A percentile compares a stretch with the other conserved stretches of the same genome.
phyloP scores from a whole-genome alignment of 129 eudicot species.

The Glebionis coronaria region DNA sequence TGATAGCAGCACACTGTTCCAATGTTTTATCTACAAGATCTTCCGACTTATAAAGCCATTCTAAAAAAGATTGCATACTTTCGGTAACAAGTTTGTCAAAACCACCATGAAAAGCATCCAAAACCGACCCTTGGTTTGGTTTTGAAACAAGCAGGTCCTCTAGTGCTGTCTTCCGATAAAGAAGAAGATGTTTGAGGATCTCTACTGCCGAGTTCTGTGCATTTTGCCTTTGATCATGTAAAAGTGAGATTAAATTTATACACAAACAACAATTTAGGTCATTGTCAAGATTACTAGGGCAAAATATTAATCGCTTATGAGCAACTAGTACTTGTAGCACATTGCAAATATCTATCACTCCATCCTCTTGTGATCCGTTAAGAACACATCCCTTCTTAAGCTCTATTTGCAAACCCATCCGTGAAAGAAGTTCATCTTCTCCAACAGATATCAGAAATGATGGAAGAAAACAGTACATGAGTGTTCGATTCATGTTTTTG shows the following conservation, averaged over 20 bases:
- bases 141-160: constrained; percentile 83
- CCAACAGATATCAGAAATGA: constrained; percentile 64
- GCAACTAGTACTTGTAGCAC: constrained; percentile 87
- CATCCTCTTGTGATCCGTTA: constrained; percentile 46
- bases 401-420: constrained; percentile 62
- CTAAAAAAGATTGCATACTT: constrained; percentile 53
- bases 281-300: constrained; percentile 83
- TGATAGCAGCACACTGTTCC: constrained; percentile 74
- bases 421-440: constrained; percentile 77
- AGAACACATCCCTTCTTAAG: constrained; percentile 35
- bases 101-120: constrained; percentile 93
- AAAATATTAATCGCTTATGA: constrained; percentile 75
- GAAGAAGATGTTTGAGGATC: constrained; percentile 75
- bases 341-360: constrained; percentile 59
- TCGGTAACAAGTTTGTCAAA: constrained; percentile 85
- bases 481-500: constrained; percentile 72
- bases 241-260: constrained; percentile 67
- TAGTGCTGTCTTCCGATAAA: constrained; percentile 78
- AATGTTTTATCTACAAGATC: constrained; percentile 57
- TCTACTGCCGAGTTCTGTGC: constrained; percentile 71
- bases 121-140: constrained; percentile 58
- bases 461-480: constrained; percentile 86
- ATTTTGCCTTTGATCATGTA: constrained; percentile 60
- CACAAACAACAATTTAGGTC: constrained; percentile 89
- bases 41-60: constrained; percentile 76